Evolutionary conservation across 2,329 filamentous ascomycete genomes (phyloP).

Genomic region (Monosporascus sp.): DNA sequence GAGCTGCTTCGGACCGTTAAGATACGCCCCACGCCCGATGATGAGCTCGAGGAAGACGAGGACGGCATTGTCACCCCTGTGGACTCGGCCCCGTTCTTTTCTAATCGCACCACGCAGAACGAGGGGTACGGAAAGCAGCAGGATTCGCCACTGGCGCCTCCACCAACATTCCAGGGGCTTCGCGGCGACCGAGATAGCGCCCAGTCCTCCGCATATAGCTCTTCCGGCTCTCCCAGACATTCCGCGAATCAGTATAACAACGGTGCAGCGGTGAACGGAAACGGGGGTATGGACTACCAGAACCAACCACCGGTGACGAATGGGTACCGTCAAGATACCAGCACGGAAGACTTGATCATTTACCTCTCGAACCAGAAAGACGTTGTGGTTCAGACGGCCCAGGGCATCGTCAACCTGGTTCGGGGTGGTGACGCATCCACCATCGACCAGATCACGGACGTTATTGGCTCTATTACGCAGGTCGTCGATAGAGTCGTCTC

Average conservation of each 20-base stretch:
- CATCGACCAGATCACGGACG: conserved; percentile 58
- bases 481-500: conserved; percentile 66
- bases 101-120: conserved; percentile 40
- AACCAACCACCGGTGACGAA: conserved; percentile 31
- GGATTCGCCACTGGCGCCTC: conserved; percentile 42
- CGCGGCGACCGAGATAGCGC: conserved; percentile 53
- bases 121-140: conserved; percentile 28
- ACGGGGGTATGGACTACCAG: conserved; percentile 32
- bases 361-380: conserved; percentile 82
- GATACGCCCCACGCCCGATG: conserved; percentile 68
- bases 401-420: conserved; percentile 71
- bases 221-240: conserved; percentile 62
- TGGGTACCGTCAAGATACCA: conserved; percentile 33
- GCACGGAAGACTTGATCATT: conserved; percentile 54
- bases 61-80: conserved; percentile 61
- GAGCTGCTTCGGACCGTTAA: conserved; percentile 81
- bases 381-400: conserved; percentile 71
- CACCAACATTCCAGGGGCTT: conserved; percentile 53
- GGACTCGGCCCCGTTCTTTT: conserved; percentile 66
- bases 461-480: conserved; percentile 65
- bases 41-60: conserved; percentile 74
- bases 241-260: conserved; percentile 42
- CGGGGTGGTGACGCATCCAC: conserved; percentile 54
- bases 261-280: conserved; percentile 30
- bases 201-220: conserved; percentile 71